Evolutionary conservation across 78 protist species (phyloP).

Genomic region (Capsaspora owczarzaki): DNA sequence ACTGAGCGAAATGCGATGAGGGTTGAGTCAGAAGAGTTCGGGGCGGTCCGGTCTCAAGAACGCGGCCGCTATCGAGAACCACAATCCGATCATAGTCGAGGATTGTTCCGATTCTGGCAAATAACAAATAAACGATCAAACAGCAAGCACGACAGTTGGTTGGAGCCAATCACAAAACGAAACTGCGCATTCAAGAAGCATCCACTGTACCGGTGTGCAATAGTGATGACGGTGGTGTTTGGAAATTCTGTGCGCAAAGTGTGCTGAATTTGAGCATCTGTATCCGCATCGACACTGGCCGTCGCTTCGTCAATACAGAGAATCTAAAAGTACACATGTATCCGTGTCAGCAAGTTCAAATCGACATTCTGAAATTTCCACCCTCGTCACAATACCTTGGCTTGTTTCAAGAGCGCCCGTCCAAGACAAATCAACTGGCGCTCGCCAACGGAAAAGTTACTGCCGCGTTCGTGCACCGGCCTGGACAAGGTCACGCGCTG

Average conservation of each 20-base stretch:
- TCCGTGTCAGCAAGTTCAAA: no score
- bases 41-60: constrained; percentile 69
- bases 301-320: constrained; percentile 76
- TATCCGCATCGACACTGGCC: constrained; percentile 65
- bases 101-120: constrained; percentile 54
- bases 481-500: not conserved
- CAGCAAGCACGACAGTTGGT: not conserved
- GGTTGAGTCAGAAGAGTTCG: constrained; percentile 5
- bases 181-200: not conserved
- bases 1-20: not conserved
- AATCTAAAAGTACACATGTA: constrained; percentile 59
- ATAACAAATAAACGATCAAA: not conserved
- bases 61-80: constrained; percentile 54
- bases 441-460: constrained; percentile 77
- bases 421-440: constrained; percentile 83
- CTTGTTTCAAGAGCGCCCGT: constrained; percentile 71
- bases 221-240: constrained; percentile 53
- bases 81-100: constrained; percentile 64
- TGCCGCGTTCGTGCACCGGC: constrained; percentile 38
- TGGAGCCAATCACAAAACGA: not conserved
- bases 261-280: constrained; percentile 61
- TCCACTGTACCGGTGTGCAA: constrained; percentile 75
- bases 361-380: no score
- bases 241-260: constrained; percentile 54
- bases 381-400: no score